Conservation (phyloP, 2,329 filamentous ascomycete species). For the Penicillium sp. region DNA sequence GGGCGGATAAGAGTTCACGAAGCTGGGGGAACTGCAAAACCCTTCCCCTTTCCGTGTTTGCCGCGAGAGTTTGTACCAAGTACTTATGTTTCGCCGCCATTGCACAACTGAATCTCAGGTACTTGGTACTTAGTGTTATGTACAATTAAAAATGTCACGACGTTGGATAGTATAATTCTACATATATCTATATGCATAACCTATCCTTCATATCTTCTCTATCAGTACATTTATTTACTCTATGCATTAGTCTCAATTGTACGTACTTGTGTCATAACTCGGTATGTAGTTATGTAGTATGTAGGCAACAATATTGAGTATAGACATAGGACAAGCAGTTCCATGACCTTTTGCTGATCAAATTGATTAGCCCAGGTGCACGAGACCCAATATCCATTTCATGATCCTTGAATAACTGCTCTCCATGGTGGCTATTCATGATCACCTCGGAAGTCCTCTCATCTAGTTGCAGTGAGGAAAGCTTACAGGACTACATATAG, state of each 20-base stretch:
- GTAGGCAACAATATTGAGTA: neutral
- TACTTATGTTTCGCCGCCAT: neutral
- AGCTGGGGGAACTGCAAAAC: constrained; percentile 4
- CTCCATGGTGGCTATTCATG: neutral
- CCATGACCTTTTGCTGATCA: neutral
- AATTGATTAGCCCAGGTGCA: neutral
- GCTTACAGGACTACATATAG: neutral
- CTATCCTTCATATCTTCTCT: too few species aligned
- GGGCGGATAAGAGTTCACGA: constrained; percentile 2
- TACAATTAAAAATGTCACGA: neutral
- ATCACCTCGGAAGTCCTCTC: neutral
- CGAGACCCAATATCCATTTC: neutral
- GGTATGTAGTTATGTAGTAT: neutral
- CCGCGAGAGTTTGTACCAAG: neutral
- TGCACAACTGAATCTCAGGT: neutral
- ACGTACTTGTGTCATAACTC: neutral
- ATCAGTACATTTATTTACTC: neutral
- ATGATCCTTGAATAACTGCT: neutral
- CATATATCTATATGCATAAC: neutral
- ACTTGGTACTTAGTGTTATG: neutral
- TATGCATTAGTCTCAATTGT: neutral
- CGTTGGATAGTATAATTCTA: neutral
- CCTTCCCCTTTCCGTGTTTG: constrained; percentile 7
- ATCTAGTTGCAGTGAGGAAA: neutral
- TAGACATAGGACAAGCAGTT: neutral